Evolutionary conservation across 768 basidiomycete genomes (phyloP).

Genomic region (Termitomyces heimii): DNA sequence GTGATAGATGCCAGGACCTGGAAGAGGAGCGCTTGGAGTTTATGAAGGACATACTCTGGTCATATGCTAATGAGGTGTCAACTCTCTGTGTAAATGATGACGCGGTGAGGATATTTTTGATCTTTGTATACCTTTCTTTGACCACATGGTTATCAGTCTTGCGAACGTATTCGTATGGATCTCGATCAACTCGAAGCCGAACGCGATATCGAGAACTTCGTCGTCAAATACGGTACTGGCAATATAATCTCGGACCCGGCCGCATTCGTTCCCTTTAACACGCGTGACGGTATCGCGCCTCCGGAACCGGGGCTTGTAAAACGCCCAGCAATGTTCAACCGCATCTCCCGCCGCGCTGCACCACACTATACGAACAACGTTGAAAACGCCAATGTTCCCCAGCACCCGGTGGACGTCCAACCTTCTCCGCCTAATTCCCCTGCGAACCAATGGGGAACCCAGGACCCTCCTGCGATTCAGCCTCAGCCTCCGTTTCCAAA

Average conservation of each 20-base stretch:
- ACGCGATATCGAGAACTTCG: slow-evolving; percentile 81
- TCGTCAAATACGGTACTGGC: slow-evolving; percentile 84
- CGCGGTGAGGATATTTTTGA: slow-evolving; percentile 39
- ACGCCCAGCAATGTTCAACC: slow-evolving; percentile 24
- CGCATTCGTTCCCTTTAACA: slow-evolving; percentile 64
- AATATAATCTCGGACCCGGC: slow-evolving; percentile 74
- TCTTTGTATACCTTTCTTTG: slow-evolving; percentile 1
- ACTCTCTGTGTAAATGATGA: slow-evolving; percentile 95
- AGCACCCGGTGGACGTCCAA: slow-evolving; percentile 11
- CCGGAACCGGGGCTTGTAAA: slow-evolving; percentile 13
- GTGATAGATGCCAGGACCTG: slow-evolving; percentile 93
- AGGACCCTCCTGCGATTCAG: neutral
- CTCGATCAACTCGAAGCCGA: slow-evolving; percentile 85
- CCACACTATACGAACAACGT: slow-evolving; percentile 4
- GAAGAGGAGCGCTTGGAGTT: slow-evolving; percentile 95
- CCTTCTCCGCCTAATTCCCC: slow-evolving; percentile 46
- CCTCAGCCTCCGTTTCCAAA: neutral
- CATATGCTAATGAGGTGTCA: slow-evolving; percentile 90
- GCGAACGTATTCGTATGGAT: slow-evolving; percentile 79
- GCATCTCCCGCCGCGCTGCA: slow-evolving; percentile 23
- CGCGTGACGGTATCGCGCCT: slow-evolving; percentile 17
- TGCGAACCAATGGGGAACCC: slow-evolving; percentile 27
- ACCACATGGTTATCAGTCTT: slow-evolving; percentile 51
- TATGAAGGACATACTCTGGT: slow-evolving; percentile 92
- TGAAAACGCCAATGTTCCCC: slow-evolving; percentile 9